Percentiles rank a stretch among this genome's conserved stretches.
Conservation (phyloP, 305 asterid genomes). For the Solanum chacoense region DNA sequence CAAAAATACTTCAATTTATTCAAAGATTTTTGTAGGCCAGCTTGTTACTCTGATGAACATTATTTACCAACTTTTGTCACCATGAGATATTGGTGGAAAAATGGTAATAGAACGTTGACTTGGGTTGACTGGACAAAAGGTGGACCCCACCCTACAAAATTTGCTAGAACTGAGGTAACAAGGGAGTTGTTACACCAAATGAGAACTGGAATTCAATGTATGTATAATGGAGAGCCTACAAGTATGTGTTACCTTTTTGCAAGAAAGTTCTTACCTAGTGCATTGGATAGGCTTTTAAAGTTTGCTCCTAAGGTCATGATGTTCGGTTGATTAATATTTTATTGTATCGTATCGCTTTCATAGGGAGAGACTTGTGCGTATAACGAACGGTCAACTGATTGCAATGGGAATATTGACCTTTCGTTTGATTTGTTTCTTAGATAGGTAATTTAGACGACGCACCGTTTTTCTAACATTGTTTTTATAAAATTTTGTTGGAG, state of each 20-base stretch:
- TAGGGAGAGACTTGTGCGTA: not conserved
- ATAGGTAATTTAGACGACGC: not conserved
- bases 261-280: conserved; percentile 2
- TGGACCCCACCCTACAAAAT: conserved; percentile 6
- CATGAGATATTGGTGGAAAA: conserved; percentile 1
- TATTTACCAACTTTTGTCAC: conserved; percentile 4
- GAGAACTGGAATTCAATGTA: conserved; percentile 2
- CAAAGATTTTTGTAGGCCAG: not conserved
- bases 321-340: not conserved
- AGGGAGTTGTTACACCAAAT: not conserved
- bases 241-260: conserved; percentile 5
- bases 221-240: conserved; percentile 3
- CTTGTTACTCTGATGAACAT: conserved; percentile 8
- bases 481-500: not conserved
- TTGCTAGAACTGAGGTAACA: conserved; percentile 3
- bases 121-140: conserved; percentile 14
- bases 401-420: not conserved
- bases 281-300: conserved; percentile 6
- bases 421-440: not conserved
- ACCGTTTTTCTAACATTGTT: not conserved
- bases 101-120: conserved; percentile 5
- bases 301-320: conserved; percentile 9
- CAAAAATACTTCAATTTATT: not conserved
- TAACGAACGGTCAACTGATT: not conserved
- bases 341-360: not conserved